These are phyloP conservation scores for Austroboletus novae-zelandiae DNA, from an alignment of 1,284 basidiomycete genomes.

Conservation along the genomic window DNA sequence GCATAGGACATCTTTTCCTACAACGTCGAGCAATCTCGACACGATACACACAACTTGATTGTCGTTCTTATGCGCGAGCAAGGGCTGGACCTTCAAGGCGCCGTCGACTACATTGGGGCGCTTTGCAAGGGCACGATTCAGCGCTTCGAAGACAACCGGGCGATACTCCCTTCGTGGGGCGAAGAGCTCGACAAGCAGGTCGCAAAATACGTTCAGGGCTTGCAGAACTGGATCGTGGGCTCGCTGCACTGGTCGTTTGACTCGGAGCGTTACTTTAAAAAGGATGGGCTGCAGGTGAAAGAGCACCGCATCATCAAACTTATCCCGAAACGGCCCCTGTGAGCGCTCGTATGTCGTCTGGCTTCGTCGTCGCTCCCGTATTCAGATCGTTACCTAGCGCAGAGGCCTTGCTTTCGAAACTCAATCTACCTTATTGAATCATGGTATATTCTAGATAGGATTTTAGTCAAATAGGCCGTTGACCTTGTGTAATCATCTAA, in stretches of 20 bases:
- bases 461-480: slow-evolving; percentile 1
- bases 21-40: slow-evolving; percentile 58
- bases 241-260: slow-evolving; percentile 60
- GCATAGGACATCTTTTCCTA: slow-evolving; percentile 59
- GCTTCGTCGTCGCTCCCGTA: background rate
- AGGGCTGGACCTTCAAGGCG: slow-evolving; percentile 46
- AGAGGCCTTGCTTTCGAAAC: background rate
- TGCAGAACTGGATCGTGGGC: slow-evolving; percentile 60
- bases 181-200: slow-evolving; percentile 50
- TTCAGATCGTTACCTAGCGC: background rate
- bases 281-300: slow-evolving; percentile 46
- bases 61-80: slow-evolving; percentile 54
- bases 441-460: slow-evolving; percentile 4
- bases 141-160: slow-evolving; percentile 43
- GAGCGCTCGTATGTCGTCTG: slow-evolving; percentile 1
- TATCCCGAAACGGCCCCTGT: slow-evolving; percentile 33
- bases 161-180: slow-evolving; percentile 51
- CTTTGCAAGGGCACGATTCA: slow-evolving; percentile 49
- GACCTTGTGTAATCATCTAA: slow-evolving; percentile 1
- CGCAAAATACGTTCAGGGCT: slow-evolving; percentile 45
- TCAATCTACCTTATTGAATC: slow-evolving; percentile 7
- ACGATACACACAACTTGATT: slow-evolving; percentile 60
- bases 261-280: slow-evolving; percentile 55
- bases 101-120: slow-evolving; percentile 52
- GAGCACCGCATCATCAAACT: slow-evolving; percentile 44